phyloP scores from a whole-genome alignment of 2,329 filamentous ascomycete genomes.

The Pezicula radicicola region DNA sequence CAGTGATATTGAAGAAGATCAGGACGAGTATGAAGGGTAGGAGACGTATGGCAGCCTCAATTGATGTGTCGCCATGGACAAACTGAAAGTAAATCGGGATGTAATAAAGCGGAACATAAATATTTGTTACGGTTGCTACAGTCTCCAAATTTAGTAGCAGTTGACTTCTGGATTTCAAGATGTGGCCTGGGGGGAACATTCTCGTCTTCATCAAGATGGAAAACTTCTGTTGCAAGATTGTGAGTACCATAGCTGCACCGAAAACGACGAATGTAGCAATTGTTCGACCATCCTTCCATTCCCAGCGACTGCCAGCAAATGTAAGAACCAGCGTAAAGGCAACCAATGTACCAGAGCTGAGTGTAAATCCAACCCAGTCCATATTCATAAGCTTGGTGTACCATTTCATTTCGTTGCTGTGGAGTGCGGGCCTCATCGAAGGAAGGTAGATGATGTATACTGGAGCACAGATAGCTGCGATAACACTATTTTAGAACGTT shows the following conservation, averaged over 20 bases:
- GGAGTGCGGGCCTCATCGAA: slow-evolving; percentile 5
- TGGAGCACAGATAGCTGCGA: slow-evolving; percentile 38
- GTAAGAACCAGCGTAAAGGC: slow-evolving; percentile 43
- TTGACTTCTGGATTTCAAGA: slow-evolving; percentile 35
- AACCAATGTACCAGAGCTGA: slow-evolving; percentile 39
- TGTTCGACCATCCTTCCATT: slow-evolving; percentile 41
- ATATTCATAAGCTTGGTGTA: slow-evolving; percentile 25
- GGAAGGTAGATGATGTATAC: slow-evolving; percentile 36
- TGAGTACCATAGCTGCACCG: slow-evolving; percentile 39
- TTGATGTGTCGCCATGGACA: slow-evolving; percentile 31
- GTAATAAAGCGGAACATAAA: slow-evolving; percentile 40
- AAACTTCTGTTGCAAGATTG: slow-evolving; percentile 44
- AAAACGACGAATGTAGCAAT: slow-evolving; percentile 46
- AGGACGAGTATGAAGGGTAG: slow-evolving; percentile 37
- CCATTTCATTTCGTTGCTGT: background rate
- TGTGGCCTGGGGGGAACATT: slow-evolving; percentile 40
- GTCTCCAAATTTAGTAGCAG: slow-evolving; percentile 41
- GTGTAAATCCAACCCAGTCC: slow-evolving; percentile 43
- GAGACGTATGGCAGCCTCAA: slow-evolving; percentile 32
- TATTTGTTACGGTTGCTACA: slow-evolving; percentile 28
- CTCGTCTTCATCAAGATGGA: slow-evolving; percentile 41
- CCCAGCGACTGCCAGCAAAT: slow-evolving; percentile 47
- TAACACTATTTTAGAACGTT: slow-evolving; percentile 42
- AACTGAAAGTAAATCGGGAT: slow-evolving; percentile 47
- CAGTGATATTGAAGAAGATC: slow-evolving; percentile 29